Base-by-base conservation (phyloP, 2,329 filamentous ascomycete genomes). In the Pyrenophora seminiperda region DNA sequence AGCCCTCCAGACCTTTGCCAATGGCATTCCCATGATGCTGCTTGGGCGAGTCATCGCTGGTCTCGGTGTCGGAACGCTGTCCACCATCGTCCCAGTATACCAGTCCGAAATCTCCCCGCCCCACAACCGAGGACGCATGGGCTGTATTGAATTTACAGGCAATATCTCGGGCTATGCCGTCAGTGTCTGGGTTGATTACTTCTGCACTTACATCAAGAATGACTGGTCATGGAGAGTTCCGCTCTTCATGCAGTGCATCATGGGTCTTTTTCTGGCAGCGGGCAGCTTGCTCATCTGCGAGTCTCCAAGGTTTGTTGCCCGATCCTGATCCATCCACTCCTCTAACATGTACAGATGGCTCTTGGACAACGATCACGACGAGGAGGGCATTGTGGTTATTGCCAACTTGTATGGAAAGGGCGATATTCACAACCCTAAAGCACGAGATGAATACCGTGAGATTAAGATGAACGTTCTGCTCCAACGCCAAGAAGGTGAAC, bases 171-270 rank as follows among this genome's bases (percentile, higher is more conserved):
- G 94, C 24, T 99, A 99, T 72, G 88, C 93, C 46, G 91, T 91
- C 44, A 97, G 93, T 63, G 93, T 97, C 17, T 99, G 94, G 94
- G 93, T 97, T 20, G 94, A 99, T 74, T 99, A 97, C 75, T 93
- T 94, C 66, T 97, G 92, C 75, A 94, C 90, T 50, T 97, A 82
- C 70, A 97, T 99, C 68, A 75, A 90, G 55, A 90, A 80, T 65
- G 80, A 97, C 72, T 82, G 88, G 77, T 91, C 94, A 2, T 99
- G 94, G 94, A 89, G 94, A 40, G 65, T 97, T 36, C 94, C 94
- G 1, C 77, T 99, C 42, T 76, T 91, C 37, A 90, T 96, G 86
- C 94, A 99, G 75, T 97, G 94, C 67, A 73, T 95, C 38, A 97
- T 99, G 92, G 94, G 94, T 24, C 83, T 84, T 34, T 79, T 99